Evolutionary conservation across 83 land plant species (phyloP).

Genomic region (Picea engelmannii): DNA sequence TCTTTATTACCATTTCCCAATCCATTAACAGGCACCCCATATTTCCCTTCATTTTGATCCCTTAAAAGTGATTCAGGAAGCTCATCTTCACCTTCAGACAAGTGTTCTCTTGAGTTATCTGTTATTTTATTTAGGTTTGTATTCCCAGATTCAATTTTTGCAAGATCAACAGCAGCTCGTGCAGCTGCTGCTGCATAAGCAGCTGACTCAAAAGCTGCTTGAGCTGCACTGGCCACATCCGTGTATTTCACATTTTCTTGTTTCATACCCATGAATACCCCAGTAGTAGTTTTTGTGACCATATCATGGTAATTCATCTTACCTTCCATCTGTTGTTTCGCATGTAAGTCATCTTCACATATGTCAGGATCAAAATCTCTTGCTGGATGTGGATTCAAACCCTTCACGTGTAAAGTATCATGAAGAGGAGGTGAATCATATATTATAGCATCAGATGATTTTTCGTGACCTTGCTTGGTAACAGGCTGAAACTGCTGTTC

Average conservation of each 20-base stretch:
- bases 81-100: too few relatives aligned
- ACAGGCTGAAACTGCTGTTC: too few relatives aligned
- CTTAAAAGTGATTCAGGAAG: not conserved
- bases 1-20: not conserved
- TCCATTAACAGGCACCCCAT: not conserved
- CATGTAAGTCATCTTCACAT: not conserved
- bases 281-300: not conserved
- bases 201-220: slow-evolving; percentile 70
- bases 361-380: not conserved
- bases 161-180: slow-evolving; percentile 72
- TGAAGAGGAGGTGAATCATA: not conserved
- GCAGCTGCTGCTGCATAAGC: slow-evolving; percentile 78
- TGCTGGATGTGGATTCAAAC: not conserved
- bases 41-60: not conserved
- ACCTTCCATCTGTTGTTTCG: not conserved
- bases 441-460: not conserved
- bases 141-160: slow-evolving; percentile 16
- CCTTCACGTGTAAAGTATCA: not conserved
- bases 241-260: slow-evolving; percentile 29
- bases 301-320: not conserved
- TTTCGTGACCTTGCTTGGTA: too few relatives aligned
- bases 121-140: not conserved
- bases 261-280: not conserved
- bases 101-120: slow-evolving; percentile 3
- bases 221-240: slow-evolving; percentile 69